These are phyloP conservation scores for Euphorbia celastroides DNA, from an alignment of 441 rosid genomes.

Conservation along the genomic window DNA sequence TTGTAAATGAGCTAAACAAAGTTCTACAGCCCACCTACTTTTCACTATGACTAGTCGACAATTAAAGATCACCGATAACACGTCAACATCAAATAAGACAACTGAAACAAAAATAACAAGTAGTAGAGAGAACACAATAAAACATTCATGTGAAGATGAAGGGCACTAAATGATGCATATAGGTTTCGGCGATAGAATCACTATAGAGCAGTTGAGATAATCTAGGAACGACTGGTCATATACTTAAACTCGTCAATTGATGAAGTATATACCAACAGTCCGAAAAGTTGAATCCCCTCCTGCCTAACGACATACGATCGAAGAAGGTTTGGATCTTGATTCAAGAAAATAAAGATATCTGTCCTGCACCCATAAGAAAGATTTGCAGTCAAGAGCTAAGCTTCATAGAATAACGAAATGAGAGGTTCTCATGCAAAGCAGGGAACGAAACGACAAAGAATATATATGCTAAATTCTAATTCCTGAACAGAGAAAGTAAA, in stretches of 20 bases:
- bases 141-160: neutral
- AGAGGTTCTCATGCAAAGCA: neutral
- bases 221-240: neutral
- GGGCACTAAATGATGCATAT: neutral
- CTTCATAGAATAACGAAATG: too few species aligned
- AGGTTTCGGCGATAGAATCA: neutral
- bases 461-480: too few species aligned
- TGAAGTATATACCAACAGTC: conserved; percentile 64
- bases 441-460: neutral
- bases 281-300: conserved; percentile 78
- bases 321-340: conserved; percentile 93
- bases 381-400: conserved; percentile 30
- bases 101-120: neutral
- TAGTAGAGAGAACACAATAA: neutral
- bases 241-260: conserved; percentile 7
- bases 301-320: conserved; percentile 84
- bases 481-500: conserved; percentile 8
- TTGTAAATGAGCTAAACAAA: neutral
- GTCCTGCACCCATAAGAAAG: conserved; percentile 88
- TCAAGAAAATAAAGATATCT: conserved; percentile 95
- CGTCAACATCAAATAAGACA: neutral
- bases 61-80: neutral
- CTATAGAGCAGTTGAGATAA: neutral
- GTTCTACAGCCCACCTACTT: neutral
- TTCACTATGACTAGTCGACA: neutral